These are phyloP conservation scores for Excoecaria agallocha DNA, from an alignment of 345 rosid species.

Conservation along the genomic window DNA sequence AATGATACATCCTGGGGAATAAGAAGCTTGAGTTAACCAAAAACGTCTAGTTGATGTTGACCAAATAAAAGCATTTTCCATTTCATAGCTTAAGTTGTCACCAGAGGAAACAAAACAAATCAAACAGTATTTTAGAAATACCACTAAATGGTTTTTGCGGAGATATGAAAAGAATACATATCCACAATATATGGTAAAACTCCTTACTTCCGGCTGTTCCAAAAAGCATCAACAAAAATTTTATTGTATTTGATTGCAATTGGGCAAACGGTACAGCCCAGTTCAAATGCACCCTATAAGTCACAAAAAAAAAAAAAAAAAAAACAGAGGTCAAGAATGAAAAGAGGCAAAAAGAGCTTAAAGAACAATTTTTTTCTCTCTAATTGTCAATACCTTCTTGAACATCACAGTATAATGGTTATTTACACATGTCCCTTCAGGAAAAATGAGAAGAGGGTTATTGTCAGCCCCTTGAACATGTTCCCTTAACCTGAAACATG, in stretches of 20 bases:
- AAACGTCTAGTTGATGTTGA: background rate
- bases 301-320: slow-evolving; percentile 31
- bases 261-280: slow-evolving; percentile 93
- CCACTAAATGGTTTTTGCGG: background rate
- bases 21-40: background rate
- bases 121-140: background rate
- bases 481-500: slow-evolving; percentile 72
- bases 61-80: background rate
- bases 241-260: slow-evolving; percentile 94
- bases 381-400: slow-evolving; percentile 63
- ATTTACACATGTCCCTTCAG: slow-evolving; percentile 96
- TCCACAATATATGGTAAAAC: background rate
- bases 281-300: slow-evolving; percentile 92
- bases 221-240: slow-evolving; percentile 97
- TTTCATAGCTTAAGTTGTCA: background rate
- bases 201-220: slow-evolving; percentile 96
- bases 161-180: background rate
- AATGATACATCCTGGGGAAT: background rate
- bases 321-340: slow-evolving; percentile 15
- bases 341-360: background rate
- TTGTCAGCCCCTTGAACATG: slow-evolving; percentile 86
- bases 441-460: slow-evolving; percentile 97
- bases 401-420: slow-evolving; percentile 98
- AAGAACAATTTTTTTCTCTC: background rate
- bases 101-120: no score